Base-by-base conservation (phyloP, 768 basidiomycete genomes). In the Stropharia rugosoannulata region DNA sequence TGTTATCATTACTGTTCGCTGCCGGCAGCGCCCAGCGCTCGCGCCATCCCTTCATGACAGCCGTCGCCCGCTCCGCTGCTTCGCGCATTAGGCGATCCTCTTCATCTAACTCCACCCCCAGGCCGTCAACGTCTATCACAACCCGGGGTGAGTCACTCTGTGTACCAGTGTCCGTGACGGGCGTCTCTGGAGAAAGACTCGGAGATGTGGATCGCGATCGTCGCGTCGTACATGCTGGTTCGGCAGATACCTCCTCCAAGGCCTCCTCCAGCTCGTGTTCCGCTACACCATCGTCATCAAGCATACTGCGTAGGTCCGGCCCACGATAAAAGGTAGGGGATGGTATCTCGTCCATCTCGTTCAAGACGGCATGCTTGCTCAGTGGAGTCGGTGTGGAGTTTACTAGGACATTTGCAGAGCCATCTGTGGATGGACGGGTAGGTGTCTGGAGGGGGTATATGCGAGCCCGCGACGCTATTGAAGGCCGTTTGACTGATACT, bases 181-280 rank as follows among this genome's bases (percentile, higher is more conserved):
- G 57, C 3, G 74, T 74, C 51, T 66, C 63, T n/a, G 73, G 78
- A n/a, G 77, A 76, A 5, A 73, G 68, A 16, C 71, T 66, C 15
- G 66, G 71, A 18, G 74, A 56, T 1, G 67, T 58, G 12, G 29
- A 32, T 10, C 29, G 3, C 27, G 27, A 29, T 7, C 27, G 27
- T 4, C 27, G 29, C 29, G 29, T 10, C 9, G 2, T 32, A 32
- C 29, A 32, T 32, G 22, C 22, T 22, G 29, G 29, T 32, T 32
- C 29, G 29, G 72, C 63, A 12, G 67, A 69, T 5, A 59, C 65
- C 29, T 60, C 68, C 12, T 35, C 56, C 39, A 59, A 59, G 29
- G 50, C 55, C 25, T 44, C 42, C 11, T 42, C 19, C 10, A 45
- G 41, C 2, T 56, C 55, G 41, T 57, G 43, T 55, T 64, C 41